phyloP scores from a whole-genome alignment of 2,329 filamentous ascomycete species.

The Colletotrichum sansevieriae region DNA sequence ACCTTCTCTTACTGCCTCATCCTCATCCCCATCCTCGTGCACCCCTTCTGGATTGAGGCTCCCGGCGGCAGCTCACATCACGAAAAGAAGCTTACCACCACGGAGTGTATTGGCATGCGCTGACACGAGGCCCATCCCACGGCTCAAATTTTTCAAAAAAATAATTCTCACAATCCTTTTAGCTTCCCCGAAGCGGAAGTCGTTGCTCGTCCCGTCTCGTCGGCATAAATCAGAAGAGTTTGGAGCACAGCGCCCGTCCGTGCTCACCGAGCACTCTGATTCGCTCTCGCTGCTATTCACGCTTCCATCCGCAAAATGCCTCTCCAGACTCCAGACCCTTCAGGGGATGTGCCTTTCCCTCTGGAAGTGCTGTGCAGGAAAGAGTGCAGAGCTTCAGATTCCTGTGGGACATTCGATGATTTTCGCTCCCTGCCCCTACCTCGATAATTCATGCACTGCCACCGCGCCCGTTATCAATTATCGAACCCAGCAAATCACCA shows the following conservation, averaged over 20 bases:
- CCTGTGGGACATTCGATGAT: conserved; percentile 10
- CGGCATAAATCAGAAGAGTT: conserved; percentile 33
- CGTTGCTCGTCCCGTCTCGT: conserved; percentile 23
- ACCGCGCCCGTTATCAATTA: conserved; percentile 24
- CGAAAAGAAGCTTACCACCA: conserved; percentile 21
- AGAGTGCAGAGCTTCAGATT: conserved; percentile 15
- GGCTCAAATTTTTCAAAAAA: not conserved
- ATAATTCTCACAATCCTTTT: not conserved
- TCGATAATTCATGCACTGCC: conserved; percentile 36
- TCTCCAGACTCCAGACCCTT: not conserved
- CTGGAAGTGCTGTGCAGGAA: conserved; percentile 1
- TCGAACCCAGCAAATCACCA: conserved; percentile 28
- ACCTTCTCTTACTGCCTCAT: conserved; percentile 7
- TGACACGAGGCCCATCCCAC: conserved; percentile 12
- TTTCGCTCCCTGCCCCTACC: conserved; percentile 36
- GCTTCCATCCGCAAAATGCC: not conserved
- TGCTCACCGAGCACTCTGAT: conserved; percentile 7
- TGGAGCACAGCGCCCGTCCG: conserved; percentile 6
- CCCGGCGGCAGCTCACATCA: conserved; percentile 27
- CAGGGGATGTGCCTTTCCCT: conserved; percentile 28
- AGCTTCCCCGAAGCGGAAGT: conserved; percentile 31
- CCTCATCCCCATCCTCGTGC: not conserved
- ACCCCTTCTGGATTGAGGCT: conserved; percentile 7
- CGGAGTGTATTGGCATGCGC: conserved; percentile 20
- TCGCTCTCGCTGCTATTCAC: conserved; percentile 14